phyloP scores from a whole-genome alignment of 2,329 filamentous ascomycete genomes.

The Furcasterigmium sp. region DNA sequence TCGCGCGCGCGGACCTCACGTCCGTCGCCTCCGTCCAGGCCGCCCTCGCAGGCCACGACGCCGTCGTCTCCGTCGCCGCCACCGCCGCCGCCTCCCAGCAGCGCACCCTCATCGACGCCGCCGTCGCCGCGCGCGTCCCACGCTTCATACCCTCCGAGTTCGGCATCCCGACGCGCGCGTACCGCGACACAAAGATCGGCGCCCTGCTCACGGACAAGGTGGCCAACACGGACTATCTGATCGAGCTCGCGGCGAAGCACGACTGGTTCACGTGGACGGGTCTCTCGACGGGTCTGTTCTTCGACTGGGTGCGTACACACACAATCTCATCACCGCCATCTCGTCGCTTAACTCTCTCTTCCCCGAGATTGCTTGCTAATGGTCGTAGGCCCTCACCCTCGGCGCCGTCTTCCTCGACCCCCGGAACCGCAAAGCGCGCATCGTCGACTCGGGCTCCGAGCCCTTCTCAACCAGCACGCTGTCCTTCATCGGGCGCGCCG shows the following conservation, averaged over 20 bases:
- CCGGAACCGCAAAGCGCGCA: slow-evolving; percentile 39
- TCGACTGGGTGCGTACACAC: slow-evolving; percentile 48
- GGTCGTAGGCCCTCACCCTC: slow-evolving; percentile 33
- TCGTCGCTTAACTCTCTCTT: too few species aligned
- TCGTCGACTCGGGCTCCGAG: slow-evolving; percentile 52
- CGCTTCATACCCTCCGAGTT: slow-evolving; percentile 56
- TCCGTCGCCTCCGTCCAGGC: slow-evolving; percentile 33
- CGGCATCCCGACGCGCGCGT: slow-evolving; percentile 23
- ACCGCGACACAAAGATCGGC: slow-evolving; percentile 16
- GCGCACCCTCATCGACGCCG: slow-evolving; percentile 46
- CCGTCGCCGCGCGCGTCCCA: slow-evolving; percentile 49
- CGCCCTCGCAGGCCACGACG: slow-evolving; percentile 49
- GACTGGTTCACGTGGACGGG: slow-evolving; percentile 51
- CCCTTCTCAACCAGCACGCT: slow-evolving; percentile 47
- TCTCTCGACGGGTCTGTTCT: slow-evolving; percentile 53
- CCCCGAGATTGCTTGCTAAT: background rate
- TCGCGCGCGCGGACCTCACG: slow-evolving; percentile 41
- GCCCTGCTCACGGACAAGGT: slow-evolving; percentile 21
- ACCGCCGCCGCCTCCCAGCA: slow-evolving; percentile 36
- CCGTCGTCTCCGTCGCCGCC: slow-evolving; percentile 45
- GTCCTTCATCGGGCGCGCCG: slow-evolving; percentile 42
- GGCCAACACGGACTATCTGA: slow-evolving; percentile 12
- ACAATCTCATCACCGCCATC: too few species aligned
- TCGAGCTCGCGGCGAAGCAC: slow-evolving; percentile 10
- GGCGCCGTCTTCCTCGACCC: slow-evolving; percentile 49